Evolutionary conservation across 192 early-diverging fungal species (phyloP).

Genomic region (Umbelopsis sp.): DNA sequence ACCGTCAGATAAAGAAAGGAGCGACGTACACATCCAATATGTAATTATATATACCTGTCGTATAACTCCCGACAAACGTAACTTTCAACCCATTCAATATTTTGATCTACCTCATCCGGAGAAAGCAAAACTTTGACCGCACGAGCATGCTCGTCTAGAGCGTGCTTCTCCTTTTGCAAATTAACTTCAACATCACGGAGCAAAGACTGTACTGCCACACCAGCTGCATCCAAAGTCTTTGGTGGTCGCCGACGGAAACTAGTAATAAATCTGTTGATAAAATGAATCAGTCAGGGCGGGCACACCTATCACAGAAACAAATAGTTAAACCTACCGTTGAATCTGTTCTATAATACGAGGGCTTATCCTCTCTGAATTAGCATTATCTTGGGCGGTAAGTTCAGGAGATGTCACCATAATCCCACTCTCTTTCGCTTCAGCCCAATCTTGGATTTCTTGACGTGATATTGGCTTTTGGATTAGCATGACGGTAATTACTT

Average conservation of each 20-base stretch:
- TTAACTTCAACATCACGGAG: slow-evolving; percentile 22
- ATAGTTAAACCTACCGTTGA: neutral
- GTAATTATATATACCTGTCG: slow-evolving; percentile 20
- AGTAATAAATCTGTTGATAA: slow-evolving; percentile 26
- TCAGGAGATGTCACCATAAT: neutral
- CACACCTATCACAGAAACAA: neutral
- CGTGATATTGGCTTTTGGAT: slow-evolving; percentile 41
- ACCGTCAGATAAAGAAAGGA: neutral
- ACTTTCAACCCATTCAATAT: slow-evolving; percentile 46
- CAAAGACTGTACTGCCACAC: slow-evolving; percentile 8
- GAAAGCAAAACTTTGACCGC: slow-evolving; percentile 14
- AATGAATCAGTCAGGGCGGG: too few relatives aligned
- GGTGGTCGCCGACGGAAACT: slow-evolving; percentile 25
- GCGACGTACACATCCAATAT: neutral
- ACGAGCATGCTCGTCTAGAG: neutral
- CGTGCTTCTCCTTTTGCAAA: slow-evolving; percentile 8
- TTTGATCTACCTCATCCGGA: slow-evolving; percentile 38
- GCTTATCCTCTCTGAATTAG: neutral
- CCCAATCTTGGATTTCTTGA: slow-evolving; percentile 34
- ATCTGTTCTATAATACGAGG: slow-evolving; percentile 10
- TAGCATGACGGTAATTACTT: slow-evolving; percentile 30
- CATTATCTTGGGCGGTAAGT: neutral
- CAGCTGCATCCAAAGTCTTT: slow-evolving; percentile 17
- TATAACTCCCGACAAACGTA: slow-evolving; percentile 52
- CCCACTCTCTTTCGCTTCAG: slow-evolving; percentile 8